Evolutionary conservation across 1,284 basidiomycete species (phyloP).

Genomic region (Salmacisia buchloeana): DNA sequence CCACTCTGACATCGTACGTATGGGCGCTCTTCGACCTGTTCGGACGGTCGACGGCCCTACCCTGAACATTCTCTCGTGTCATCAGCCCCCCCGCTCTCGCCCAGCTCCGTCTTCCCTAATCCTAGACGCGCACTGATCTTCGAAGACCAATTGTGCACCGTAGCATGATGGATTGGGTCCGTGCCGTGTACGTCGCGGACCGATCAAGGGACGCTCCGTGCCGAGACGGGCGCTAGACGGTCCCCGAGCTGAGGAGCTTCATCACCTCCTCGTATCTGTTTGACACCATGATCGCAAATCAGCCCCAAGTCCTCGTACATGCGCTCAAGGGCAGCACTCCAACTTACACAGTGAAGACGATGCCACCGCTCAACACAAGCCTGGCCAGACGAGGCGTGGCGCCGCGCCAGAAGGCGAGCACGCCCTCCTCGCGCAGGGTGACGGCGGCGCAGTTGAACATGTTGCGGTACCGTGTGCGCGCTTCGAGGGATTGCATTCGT

Average conservation of each 20-base stretch:
- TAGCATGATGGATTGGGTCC: no score
- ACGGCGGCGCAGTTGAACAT: slow-evolving; percentile 76
- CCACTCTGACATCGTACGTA: no score
- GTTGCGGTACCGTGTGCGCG: slow-evolving; percentile 75
- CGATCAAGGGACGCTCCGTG: neutral
- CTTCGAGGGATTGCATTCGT: slow-evolving; percentile 88
- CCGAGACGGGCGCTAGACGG: no score
- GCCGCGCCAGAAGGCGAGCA: slow-evolving; percentile 87
- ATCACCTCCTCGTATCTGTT: slow-evolving; percentile 31
- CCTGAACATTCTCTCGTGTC: no score
- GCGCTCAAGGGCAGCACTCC: neutral
- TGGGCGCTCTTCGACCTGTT: no score
- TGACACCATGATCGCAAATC: no score
- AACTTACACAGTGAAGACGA: slow-evolving; percentile 86
- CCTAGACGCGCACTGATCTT: no score
- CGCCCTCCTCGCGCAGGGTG: slow-evolving; percentile 62
- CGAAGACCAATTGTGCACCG: no score
- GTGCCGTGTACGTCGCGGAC: neutral
- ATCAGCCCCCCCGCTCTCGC: no score
- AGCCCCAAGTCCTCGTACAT: neutral
- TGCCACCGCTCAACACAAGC: slow-evolving; percentile 76
- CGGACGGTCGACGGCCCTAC: no score
- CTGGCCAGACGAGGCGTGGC: slow-evolving; percentile 59
- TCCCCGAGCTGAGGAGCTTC: slow-evolving; percentile 28
- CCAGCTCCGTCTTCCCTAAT: neutral